Evolutionary conservation across 257 asterid genomes (phyloP), one percentile per base, ranked within the genome.

Genomic region (Nyctanthes arbortristis): DNA sequence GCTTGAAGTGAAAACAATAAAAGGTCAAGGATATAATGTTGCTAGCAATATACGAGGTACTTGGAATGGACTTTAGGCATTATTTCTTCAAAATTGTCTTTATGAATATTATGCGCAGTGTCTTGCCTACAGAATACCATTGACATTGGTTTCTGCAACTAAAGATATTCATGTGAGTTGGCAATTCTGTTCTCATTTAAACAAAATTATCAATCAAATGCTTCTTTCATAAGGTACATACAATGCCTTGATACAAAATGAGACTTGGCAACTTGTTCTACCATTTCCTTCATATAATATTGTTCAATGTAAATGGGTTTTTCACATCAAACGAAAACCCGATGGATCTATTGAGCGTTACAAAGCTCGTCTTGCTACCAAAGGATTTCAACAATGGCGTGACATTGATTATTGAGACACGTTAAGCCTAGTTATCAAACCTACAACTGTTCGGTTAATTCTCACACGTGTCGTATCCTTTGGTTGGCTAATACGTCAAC

Each of bases 381-480:
- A 68, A 7, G 66, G 66, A 3, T 68, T 32, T 25, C 40, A 57
- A 24, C 73, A 68, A 58, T 33, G 18, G 2, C 9, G 37, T 5
- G 73, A 57, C 3, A 16, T 56, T 22, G 73, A 68, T 6, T 68
- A 34, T 9, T 4, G 25, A 3, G 73, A 58, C 4, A 68, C 66
- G 0, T 58, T 68, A 6, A 39, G 66, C 37, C 73, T 43, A 0
- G 58, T 57, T 3, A 28, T 39, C 25, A 68, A 68, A 28, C 66
- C 56, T 9, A 31, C 40, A 0, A 68, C 73, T 36, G 39, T 68
- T 6, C 73, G 57, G 0, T 2, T 28, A 2, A 18, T 68, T 1
- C 27, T 68, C 0, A n/a, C 65, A 0, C 24, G 55, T 0, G 73
- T n/a, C 2, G 24, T 68, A 2, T 18, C 33, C 24, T 4, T 7